These are phyloP conservation scores for Entomortierella beljakovae DNA, from an alignment of 192 early-diverging fungal genomes.

Conservation along the genomic window DNA sequence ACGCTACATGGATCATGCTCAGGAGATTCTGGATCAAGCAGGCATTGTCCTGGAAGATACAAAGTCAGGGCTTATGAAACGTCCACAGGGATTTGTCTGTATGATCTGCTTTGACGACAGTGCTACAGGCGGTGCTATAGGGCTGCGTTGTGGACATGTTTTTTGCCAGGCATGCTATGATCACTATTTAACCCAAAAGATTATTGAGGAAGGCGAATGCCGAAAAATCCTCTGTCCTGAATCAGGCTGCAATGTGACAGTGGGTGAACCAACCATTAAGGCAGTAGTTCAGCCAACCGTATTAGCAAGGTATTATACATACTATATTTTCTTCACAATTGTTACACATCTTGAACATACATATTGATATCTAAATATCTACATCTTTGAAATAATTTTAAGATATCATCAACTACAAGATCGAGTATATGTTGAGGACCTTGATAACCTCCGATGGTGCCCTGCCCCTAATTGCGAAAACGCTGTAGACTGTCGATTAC, in stretches of 20 bases:
- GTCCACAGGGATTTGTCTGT: conserved; percentile 74
- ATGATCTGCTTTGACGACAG: conserved; percentile 91
- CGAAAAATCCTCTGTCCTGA: conserved; percentile 89
- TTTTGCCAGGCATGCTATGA: conserved; percentile 91
- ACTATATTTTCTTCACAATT: neutral
- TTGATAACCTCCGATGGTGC: conserved; percentile 88
- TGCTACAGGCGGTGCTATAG: conserved; percentile 68
- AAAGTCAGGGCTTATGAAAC: conserved; percentile 51
- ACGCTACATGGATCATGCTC: conserved; percentile 77
- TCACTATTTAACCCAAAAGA: conserved; percentile 88
- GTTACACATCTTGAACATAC: neutral
- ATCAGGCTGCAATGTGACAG: conserved; percentile 79
- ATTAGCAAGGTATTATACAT: conserved; percentile 66
- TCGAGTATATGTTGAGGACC: conserved; percentile 94
- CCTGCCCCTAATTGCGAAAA: conserved; percentile 96
- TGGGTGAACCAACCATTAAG: conserved; percentile 86
- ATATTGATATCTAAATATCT: neutral
- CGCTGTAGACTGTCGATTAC: conserved; percentile 91
- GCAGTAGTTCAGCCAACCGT: conserved; percentile 68
- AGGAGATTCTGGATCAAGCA: conserved; percentile 68
- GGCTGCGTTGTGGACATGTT: conserved; percentile 87
- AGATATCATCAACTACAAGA: conserved; percentile 85
- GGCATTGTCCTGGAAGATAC: conserved; percentile 76
- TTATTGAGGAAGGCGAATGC: conserved; percentile 89
- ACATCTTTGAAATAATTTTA: neutral